These are phyloP conservation scores for Kuraishia hungarica DNA, from an alignment of 805 yeast species.

Conservation along the genomic window DNA sequence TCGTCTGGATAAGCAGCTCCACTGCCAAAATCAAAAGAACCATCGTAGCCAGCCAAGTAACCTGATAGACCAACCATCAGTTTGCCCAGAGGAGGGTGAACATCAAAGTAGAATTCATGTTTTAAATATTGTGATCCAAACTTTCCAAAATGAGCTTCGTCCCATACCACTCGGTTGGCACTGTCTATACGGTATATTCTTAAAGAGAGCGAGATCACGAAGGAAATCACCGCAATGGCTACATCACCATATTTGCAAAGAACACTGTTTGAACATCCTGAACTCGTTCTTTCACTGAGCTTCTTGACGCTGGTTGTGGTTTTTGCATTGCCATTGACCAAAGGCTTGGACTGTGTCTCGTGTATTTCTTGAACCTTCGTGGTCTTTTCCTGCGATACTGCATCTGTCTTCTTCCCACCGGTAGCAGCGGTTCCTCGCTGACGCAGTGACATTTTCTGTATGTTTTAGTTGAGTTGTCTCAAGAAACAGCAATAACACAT, in stretches of 20 bases:
- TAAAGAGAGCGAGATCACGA: constrained; percentile 35
- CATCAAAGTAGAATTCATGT: constrained; percentile 91
- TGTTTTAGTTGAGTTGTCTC: no score
- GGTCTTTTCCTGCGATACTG: neutral
- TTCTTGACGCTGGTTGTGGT: neutral
- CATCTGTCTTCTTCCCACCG: neutral
- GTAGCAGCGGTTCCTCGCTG: neutral
- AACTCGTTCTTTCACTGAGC: neutral
- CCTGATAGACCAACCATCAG: constrained; percentile 87
- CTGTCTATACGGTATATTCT: constrained; percentile 53
- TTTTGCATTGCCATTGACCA: neutral
- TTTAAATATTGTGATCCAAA: constrained; percentile 86
- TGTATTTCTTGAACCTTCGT: neutral
- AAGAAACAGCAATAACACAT: neutral
- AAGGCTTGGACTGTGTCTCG: neutral
- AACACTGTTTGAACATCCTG: neutral
- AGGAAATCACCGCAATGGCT: constrained; percentile 36
- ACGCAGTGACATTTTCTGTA: neutral
- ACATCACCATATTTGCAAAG: neutral
- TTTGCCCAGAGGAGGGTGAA: constrained; percentile 96
- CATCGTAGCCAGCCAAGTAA: constrained; percentile 75
- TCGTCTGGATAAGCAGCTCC: constrained; percentile 58
- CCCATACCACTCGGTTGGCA: constrained; percentile 68
- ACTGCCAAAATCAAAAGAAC: constrained; percentile 64
- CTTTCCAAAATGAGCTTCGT: constrained; percentile 91